Conservation (phyloP, 805 yeast genomes). For the Saccharomyces kudriavzevii region DNA sequence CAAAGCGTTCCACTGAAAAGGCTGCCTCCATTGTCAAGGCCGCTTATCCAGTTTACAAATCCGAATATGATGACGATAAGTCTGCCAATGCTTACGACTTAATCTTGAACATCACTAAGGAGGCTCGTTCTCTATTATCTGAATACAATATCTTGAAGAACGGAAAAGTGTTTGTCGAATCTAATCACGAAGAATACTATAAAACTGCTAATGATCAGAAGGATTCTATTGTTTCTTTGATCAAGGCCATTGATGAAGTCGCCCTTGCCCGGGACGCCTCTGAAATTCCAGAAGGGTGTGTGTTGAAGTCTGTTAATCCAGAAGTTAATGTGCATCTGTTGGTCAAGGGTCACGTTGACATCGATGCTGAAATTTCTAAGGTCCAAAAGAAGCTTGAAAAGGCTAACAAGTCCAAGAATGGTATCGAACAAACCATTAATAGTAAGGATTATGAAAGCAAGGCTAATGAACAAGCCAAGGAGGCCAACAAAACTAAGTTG, state of each 20-base stretch:
- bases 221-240: conserved; percentile 81
- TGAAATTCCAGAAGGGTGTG: conserved; percentile 81
- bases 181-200: conserved; percentile 38
- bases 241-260: conserved; percentile 79
- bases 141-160: conserved; percentile 85
- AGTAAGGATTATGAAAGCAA: conserved; percentile 76
- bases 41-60: conserved; percentile 59
- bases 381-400: conserved; percentile 68
- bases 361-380: conserved; percentile 83
- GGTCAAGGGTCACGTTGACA: conserved; percentile 90
- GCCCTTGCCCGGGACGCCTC: conserved; percentile 49
- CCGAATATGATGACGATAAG: conserved; percentile 52
- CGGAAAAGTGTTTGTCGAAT: conserved; percentile 78
- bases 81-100: conserved; percentile 74
- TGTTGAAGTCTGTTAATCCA: conserved; percentile 71
- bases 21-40: conserved; percentile 72
- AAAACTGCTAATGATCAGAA: conserved; percentile 60
- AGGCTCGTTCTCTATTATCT: conserved; percentile 83
- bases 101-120: conserved; percentile 78
- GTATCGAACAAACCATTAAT: conserved; percentile 59
- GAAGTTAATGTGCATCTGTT: conserved; percentile 79
- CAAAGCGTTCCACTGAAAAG: conserved; percentile 52
- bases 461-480: conserved; percentile 77
- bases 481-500: conserved; percentile 57
- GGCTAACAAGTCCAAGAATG: conserved; percentile 49